Evolutionary conservation across 2,329 filamentous ascomycete species (phyloP).

Genomic region (Plenodomus biglobosus): DNA sequence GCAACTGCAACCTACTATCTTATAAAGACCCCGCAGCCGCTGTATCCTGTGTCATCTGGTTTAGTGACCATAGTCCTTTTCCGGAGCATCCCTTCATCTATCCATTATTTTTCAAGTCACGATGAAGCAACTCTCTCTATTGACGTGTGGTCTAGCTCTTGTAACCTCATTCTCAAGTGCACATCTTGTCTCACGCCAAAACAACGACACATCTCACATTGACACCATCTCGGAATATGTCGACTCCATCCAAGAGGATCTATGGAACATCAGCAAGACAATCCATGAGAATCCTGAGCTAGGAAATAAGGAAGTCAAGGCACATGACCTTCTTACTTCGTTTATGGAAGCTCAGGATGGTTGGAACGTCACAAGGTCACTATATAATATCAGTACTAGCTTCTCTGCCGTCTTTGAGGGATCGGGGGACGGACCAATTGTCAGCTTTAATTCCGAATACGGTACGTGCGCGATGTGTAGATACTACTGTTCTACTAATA

Average conservation of each 20-base stretch:
- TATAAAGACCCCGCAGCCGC: not conserved
- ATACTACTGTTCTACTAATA: conserved; percentile 13
- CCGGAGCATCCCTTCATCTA: too few relatives aligned
- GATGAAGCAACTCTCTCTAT: not conserved
- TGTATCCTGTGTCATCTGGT: not conserved
- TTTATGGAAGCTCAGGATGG: conserved; percentile 48
- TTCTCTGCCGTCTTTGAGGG: conserved; percentile 24
- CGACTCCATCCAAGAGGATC: conserved; percentile 14
- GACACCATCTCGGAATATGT: conserved; percentile 15
- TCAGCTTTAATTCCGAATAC: conserved; percentile 47
- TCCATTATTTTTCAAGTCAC: too few relatives aligned
- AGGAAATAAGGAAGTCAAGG: conserved; percentile 52
- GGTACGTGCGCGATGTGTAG: conserved; percentile 1
- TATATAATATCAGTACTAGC: conserved; percentile 41
- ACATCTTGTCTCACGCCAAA: conserved; percentile 6
- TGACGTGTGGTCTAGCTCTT: not conserved
- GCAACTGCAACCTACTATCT: too few relatives aligned
- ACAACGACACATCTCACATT: conserved; percentile 9
- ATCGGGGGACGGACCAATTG: conserved; percentile 42
- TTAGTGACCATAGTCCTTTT: too few relatives aligned
- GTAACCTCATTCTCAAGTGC: not conserved
- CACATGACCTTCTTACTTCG: conserved; percentile 54
- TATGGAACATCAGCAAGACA: conserved; percentile 53
- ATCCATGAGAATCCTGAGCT: conserved; percentile 58
- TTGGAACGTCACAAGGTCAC: conserved; percentile 34